Evolutionary conservation across 495 filamentous ascomycete species (phyloP), one percentile per base, ranked within the genome.

Genomic region (Copromyces sp.): DNA sequence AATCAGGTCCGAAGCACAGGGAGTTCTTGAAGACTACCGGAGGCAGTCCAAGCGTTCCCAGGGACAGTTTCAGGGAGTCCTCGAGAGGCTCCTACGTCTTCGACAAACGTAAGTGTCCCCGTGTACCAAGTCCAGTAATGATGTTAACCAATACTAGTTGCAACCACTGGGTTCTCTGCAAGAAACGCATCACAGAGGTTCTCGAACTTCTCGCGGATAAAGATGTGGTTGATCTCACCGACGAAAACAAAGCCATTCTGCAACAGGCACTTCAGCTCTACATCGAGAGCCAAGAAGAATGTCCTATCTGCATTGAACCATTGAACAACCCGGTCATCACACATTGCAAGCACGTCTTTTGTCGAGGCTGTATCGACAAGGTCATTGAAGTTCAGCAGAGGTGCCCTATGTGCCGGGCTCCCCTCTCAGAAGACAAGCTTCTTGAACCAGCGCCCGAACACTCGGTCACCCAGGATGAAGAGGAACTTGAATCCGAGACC

Each of bases 401-500:
- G 80, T 97, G 94, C 73, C 94, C 94, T 8, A 90, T 97, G 86
- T 98, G 94, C 79, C 92, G 94, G 29, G 89, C 91, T 11, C 85
- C 89, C 11, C 87, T 97, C 29, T 87, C 89, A 44, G 81, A 78
- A n/a, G 83, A 87, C 14, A 82, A 82, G 3, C 84, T 94, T 0
- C 82, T 97, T 20, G 84, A 88, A 17, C 92, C 94, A 5, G 85
- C 89, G 1, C 82, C 83, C 12, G 89, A 92, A 69, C 71, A 72
- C n/a, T 82, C 83, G 16, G 73, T 65, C 42, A 77, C 80, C 17
- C 82, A 85, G 17, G 82, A 81, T 8, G 80, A 81, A 0, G 76
- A 83, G 35, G 79, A 82, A 40, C 84, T 88, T n/a, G 90, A 93
- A 71, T 83, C 84, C 0, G 86, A 90, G 35, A 87, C 87, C 17